Conservation (phyloP, 2,329 filamentous ascomycete species). For the Cladosporium halotolerans region DNA sequence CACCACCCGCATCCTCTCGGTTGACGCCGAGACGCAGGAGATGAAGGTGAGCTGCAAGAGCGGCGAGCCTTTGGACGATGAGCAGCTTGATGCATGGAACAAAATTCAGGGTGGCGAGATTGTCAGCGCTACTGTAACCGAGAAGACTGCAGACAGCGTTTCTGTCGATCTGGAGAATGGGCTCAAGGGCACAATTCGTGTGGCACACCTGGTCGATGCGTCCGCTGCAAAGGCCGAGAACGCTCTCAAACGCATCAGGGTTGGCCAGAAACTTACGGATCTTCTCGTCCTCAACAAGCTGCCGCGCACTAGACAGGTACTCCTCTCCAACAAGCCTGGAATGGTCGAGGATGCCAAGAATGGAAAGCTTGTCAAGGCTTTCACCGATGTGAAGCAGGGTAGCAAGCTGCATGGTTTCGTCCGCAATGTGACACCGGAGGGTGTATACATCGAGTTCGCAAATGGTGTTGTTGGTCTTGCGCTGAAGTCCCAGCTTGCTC, state of each 20-base stretch:
- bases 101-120: constrained; percentile 66
- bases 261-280: constrained; percentile 75
- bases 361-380: constrained; percentile 62
- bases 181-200: constrained; percentile 69
- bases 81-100: constrained; percentile 66
- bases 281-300: constrained; percentile 85
- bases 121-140: constrained; percentile 63
- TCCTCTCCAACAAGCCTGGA: constrained; percentile 75
- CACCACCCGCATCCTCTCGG: constrained; percentile 77
- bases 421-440: constrained; percentile 72
- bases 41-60: constrained; percentile 93
- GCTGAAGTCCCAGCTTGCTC: constrained; percentile 68
- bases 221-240: constrained; percentile 71
- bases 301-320: constrained; percentile 66
- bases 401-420: constrained; percentile 71
- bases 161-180: constrained; percentile 68
- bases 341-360: constrained; percentile 69
- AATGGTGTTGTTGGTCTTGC: constrained; percentile 70
- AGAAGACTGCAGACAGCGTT: constrained; percentile 38
- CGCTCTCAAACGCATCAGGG: constrained; percentile 71
- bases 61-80: constrained; percentile 68
- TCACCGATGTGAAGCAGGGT: constrained; percentile 66
- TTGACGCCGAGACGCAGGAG: constrained; percentile 63
- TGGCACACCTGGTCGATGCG: constrained; percentile 79
- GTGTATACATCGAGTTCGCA: constrained; percentile 83